Conservation (phyloP, 345 rosid genomes). For the Salix dunnii region DNA sequence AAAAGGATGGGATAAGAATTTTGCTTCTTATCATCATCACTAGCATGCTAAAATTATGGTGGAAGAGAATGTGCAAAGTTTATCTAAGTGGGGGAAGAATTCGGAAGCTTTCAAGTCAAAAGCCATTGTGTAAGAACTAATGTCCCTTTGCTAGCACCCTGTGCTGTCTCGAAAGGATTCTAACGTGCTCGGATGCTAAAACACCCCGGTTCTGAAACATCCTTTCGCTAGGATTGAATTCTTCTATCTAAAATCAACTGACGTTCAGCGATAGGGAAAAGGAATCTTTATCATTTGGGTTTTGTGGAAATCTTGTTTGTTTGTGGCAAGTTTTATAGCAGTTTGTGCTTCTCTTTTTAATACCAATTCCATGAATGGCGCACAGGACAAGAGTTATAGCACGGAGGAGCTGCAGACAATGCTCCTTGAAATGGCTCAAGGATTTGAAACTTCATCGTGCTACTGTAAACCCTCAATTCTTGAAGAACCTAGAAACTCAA, state of each 20-base stretch:
- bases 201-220: background rate
- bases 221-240: background rate
- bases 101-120: background rate
- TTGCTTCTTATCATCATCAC: background rate
- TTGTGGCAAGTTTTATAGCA: background rate
- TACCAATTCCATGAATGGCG: background rate
- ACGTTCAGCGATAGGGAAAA: background rate
- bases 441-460: slow-evolving; percentile 28
- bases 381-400: slow-evolving; percentile 39
- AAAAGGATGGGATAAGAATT: background rate
- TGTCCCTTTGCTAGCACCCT: background rate
- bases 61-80: background rate
- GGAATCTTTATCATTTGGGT: background rate
- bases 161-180: background rate
- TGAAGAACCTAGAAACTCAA: slow-evolving; percentile 12
- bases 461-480: slow-evolving; percentile 1
- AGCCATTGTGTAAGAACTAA: background rate
- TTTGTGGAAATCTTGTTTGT: background rate
- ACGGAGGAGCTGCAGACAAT: slow-evolving; percentile 49
- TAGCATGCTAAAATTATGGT: background rate
- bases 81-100: background rate
- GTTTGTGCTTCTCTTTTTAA: background rate
- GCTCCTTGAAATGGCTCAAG: slow-evolving; percentile 45
- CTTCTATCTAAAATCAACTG: background rate
- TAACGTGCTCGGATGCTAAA: background rate